A percentile compares a stretch with the other conserved stretches of the same genome.
Evolutionary conservation across 2,329 filamentous ascomycete genomes (phyloP).

Genomic region (Penicillium sp.): DNA sequence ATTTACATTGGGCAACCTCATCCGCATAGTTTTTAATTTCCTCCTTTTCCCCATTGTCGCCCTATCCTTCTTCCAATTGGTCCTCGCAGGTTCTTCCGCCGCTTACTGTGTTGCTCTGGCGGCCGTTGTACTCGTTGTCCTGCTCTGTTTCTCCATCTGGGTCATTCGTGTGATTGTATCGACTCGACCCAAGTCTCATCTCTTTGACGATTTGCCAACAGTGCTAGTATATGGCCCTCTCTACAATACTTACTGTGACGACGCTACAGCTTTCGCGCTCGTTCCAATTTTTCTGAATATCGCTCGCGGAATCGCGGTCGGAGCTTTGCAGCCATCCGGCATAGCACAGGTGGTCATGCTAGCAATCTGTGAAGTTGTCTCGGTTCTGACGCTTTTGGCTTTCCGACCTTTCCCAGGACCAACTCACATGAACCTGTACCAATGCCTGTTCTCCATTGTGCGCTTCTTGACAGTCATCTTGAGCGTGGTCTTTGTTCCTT

Average conservation of each 20-base stretch:
- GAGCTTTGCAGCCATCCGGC: constrained; percentile 87
- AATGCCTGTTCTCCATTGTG: constrained; percentile 77
- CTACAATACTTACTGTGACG: constrained; percentile 97
- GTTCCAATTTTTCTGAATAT: constrained; percentile 84
- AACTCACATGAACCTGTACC: constrained; percentile 97
- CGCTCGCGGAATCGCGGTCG: constrained; percentile 84
- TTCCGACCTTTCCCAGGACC: constrained; percentile 88
- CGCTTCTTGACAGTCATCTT: constrained; percentile 75
- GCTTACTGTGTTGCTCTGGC: constrained; percentile 73
- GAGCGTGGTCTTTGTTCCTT: constrained; percentile 82
- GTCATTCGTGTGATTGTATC: constrained; percentile 77
- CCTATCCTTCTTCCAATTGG: constrained; percentile 87
- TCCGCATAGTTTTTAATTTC: constrained; percentile 90
- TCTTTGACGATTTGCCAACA: constrained; percentile 92
- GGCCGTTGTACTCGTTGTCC: constrained; percentile 69
- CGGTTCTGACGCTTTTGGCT: constrained; percentile 81
- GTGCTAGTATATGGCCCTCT: constrained; percentile 87
- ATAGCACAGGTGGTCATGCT: constrained; percentile 91
- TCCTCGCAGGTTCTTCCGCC: constrained; percentile 69
- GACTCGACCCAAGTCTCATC: constrained; percentile 78
- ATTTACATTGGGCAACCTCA: constrained; percentile 75
- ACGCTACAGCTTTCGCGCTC: constrained; percentile 85
- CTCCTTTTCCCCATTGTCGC: constrained; percentile 85
- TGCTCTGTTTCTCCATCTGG: constrained; percentile 76
- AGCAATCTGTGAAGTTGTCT: constrained; percentile 90